Evolutionary conservation across 208 protist species (phyloP).

Genomic region (Leishmania guyanensis): DNA sequence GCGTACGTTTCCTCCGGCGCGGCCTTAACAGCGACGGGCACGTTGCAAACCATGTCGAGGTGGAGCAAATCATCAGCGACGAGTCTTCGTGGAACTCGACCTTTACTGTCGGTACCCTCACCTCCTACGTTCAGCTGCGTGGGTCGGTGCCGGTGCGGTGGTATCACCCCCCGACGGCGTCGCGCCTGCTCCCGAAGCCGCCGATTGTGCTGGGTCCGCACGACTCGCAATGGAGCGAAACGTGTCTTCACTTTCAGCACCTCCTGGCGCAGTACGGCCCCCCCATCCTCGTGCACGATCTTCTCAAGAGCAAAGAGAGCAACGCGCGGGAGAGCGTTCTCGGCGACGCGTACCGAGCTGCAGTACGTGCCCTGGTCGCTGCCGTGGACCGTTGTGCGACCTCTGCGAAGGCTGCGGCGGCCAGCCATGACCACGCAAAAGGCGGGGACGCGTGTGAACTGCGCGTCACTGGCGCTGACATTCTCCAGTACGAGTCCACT

Average conservation of each 20-base stretch:
- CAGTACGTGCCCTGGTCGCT: conserved; percentile 64
- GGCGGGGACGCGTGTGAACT: background rate
- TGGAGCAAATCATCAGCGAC: conserved; percentile 88
- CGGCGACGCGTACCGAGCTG: conserved; percentile 61
- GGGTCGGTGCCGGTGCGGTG: conserved; percentile 87
- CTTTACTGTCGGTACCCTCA: conserved; percentile 43
- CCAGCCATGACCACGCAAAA: background rate
- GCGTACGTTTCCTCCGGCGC: conserved; percentile 95
- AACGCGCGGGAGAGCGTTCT: conserved; percentile 85
- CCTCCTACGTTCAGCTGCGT: conserved; percentile 82
- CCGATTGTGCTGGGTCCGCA: conserved; percentile 72
- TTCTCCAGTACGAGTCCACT: conserved; percentile 79
- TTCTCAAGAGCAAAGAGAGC: conserved; percentile 92
- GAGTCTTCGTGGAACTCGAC: conserved; percentile 34
- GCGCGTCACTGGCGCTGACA: conserved; percentile 19
- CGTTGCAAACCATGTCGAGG: conserved; percentile 90
- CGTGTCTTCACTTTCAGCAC: conserved; percentile 92
- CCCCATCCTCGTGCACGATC: conserved; percentile 92
- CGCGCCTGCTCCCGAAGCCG: conserved; percentile 77
- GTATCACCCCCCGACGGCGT: conserved; percentile 64
- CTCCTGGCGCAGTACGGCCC: conserved; percentile 89
- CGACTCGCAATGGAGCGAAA: conserved; percentile 50
- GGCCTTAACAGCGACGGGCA: conserved; percentile 87
- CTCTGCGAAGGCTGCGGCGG: background rate
- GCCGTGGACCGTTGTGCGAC: conserved; percentile 9